Evolutionary conservation across 345 rosid genomes (phyloP).

Genomic region (Aegle marmelos): DNA sequence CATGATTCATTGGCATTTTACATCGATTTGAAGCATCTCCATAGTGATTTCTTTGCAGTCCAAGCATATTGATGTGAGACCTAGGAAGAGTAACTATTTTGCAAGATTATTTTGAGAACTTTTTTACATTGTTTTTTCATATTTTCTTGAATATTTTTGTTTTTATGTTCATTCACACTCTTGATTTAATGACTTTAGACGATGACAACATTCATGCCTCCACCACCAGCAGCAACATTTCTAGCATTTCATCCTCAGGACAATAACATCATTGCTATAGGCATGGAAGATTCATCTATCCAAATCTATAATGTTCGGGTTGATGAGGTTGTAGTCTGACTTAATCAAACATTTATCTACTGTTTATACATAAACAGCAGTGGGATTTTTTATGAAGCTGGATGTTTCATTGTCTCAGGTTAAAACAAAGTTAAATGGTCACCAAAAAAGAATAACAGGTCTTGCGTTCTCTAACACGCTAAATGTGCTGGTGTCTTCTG

Average conservation of each 20-base stretch:
- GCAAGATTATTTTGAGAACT: neutral
- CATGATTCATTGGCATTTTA: neutral
- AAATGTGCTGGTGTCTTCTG: conserved; percentile 81
- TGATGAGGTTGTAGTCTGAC: conserved; percentile 49
- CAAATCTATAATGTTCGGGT: conserved; percentile 63
- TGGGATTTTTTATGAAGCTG: neutral
- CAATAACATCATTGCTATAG: conserved; percentile 75
- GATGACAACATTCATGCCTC: conserved; percentile 76
- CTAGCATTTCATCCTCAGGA: conserved; percentile 77
- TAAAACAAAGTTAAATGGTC: conserved; percentile 69
- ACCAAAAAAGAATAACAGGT: conserved; percentile 83
- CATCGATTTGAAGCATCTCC: neutral
- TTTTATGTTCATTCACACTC: neutral
- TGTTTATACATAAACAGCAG: conserved; percentile 11
- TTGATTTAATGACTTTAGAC: conserved; percentile 40
- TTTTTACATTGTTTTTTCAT: neutral
- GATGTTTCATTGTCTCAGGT: conserved; percentile 39
- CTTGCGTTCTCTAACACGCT: conserved; percentile 74
- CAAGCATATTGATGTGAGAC: neutral
- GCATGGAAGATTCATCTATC: conserved; percentile 79
- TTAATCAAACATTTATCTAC: conserved; percentile 5
- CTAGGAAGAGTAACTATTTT: neutral
- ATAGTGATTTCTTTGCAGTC: neutral
- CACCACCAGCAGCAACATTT: conserved; percentile 82
- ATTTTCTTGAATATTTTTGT: neutral